Base-by-base conservation (phyloP, 177 flowering plant species). In the Vitis hybrid region DNA sequence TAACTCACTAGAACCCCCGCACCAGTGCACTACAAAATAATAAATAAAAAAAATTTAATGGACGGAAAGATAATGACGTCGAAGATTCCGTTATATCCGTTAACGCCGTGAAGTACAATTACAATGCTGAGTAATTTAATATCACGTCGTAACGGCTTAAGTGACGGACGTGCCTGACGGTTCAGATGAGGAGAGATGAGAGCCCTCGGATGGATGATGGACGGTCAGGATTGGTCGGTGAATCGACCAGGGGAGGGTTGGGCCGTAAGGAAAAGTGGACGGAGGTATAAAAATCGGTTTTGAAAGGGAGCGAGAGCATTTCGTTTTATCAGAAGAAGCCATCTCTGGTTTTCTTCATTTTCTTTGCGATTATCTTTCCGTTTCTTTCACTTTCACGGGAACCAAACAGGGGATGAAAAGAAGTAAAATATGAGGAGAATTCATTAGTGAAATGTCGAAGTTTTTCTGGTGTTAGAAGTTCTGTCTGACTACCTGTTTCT, bases 241-340 rank as follows among this genome's bases (percentile, higher is more conserved):
- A 14, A 0, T n/a, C n/a, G 31, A 14, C 31, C 19, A 14, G 19
- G 53, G 56, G 69, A 64, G 62, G 66, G 79, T 64, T 63, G 20
- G 2, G 65, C 50, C 22, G 65, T 18, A 64, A 76, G 67, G 76
- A 79, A 71, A 78, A 64, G 71, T 67, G 50, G 15, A 56, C 63
- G 50, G 65, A 54, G 62, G 76, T 76, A 79, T 77, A 79, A 69
- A 81, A 78, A 52, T 49, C 22, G 68, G 72, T 57, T 79, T 77
- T 64, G 64, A 72, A 70, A 72, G 74, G 76, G 74, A 61, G 79
- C 71, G 78, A 81, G 73, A 49, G 73, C 73, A 77, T 82, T 82
- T 81, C 84, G 79, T 66, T 77, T 59, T 49, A 68, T 78, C 59
- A 54, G 55, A 66, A 73, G 70, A 48, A 72, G 55, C 63, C 31